Evolutionary conservation across 2,329 filamentous ascomycete species (phyloP), one percentile per base, ranked within the genome.

Genomic region (Pseudocercospora ulei): DNA sequence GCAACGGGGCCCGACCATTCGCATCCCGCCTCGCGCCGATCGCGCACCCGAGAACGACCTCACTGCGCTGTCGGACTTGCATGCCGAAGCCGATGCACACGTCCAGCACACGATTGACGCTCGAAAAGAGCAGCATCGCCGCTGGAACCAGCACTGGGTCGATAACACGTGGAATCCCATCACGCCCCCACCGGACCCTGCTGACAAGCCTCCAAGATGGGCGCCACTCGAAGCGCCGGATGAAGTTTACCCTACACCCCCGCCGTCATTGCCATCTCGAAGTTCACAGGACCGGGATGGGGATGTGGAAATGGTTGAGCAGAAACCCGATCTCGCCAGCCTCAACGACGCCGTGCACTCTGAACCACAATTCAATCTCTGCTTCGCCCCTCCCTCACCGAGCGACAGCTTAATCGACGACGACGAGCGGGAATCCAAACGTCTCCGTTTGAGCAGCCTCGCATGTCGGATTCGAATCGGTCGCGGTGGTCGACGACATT

Each of bases 141-240:
- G 82, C 59, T 95, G 88, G 86, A 95, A 95, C 63, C 73, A 82
- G 53, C 81, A 83, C 56, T 86, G 84, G 67, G 75, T 92, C 54
- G 87, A 96, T 65, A 72, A 86, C 58, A 95, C 88, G 46, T 78
- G 80, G 65, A 78, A 80, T 49, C 86, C 88, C 35, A 73, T 96
- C 49, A 84, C 82, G 35, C 86, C 86, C 13, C 76, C 83, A 27
- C 70, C 75, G 55, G 80, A 84, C 43, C 69, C 43, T 9, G 42
- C 43, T 9, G 54, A 55, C 17, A 40, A 50, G 26, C 44, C 41
- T n/a, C 50, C 47, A 6, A 49, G 49, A 29, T 59, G 57, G 50
- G 54, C 50, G 19, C 46, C 52, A 14, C 48, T 58, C 14, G 44
- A 51, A 43, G 52, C 25, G 16, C 30, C 30, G 5, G 27, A 47